Evolutionary conservation across 2,329 filamentous ascomycete species (phyloP).

Genomic region (Chrysoporthe puriensis): DNA sequence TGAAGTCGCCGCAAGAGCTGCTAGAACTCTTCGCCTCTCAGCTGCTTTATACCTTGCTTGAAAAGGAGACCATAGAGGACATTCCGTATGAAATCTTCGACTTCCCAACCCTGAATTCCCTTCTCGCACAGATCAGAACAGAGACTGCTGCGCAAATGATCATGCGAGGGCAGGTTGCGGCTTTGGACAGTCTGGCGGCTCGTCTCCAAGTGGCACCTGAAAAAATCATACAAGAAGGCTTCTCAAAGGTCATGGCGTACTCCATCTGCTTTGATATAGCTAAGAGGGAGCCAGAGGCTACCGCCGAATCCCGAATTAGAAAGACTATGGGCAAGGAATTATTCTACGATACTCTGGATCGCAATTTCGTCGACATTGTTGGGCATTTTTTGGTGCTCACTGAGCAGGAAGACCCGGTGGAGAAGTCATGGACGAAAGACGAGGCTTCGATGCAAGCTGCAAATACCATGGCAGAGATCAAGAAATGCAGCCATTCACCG

Average conservation of each 20-base stretch:
- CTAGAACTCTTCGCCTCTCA: conserved; percentile 88
- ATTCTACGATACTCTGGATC: conserved; percentile 66
- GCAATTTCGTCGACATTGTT: conserved; percentile 77
- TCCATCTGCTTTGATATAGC: conserved; percentile 77
- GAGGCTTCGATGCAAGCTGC: conserved; percentile 63
- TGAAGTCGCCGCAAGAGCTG: conserved; percentile 69
- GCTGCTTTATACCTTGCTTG: conserved; percentile 88
- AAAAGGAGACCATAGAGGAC: conserved; percentile 64
- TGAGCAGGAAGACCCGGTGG: conserved; percentile 75
- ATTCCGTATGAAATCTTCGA: conserved; percentile 88
- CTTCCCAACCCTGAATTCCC: conserved; percentile 68
- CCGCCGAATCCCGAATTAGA: conserved; percentile 69
- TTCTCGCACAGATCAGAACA: conserved; percentile 72
- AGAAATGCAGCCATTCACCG: conserved; percentile 66
- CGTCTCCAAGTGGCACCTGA: conserved; percentile 57
- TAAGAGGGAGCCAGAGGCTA: conserved; percentile 47
- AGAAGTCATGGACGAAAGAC: conserved; percentile 66
- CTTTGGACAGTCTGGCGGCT: conserved; percentile 62
- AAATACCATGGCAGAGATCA: conserved; percentile 70
- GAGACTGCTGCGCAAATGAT: conserved; percentile 81
- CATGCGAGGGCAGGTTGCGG: conserved; percentile 75
- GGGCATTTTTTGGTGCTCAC: conserved; percentile 76
- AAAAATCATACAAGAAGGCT: conserved; percentile 68
- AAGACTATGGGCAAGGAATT: conserved; percentile 68
- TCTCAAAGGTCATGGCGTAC: conserved; percentile 82